Percentiles rank a stretch among this genome's conserved stretches.
These are phyloP conservation scores for Neurospora sp. DNA, from an alignment of 495 filamentous ascomycete species.

Conservation along the genomic window DNA sequence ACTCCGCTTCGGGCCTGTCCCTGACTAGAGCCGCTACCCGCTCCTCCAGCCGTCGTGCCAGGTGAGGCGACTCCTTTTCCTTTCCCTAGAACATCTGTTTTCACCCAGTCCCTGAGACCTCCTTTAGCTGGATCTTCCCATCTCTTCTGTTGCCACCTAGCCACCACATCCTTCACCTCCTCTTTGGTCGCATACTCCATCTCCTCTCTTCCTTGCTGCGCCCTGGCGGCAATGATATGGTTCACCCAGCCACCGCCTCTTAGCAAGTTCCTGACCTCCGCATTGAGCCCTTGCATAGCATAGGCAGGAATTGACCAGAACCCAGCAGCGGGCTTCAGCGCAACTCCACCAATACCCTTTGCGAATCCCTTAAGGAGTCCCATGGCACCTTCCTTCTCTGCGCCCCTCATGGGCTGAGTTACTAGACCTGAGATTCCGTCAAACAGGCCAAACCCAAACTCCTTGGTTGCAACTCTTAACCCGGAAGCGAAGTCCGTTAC, in stretches of 20 bases:
- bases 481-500: constrained; percentile 62
- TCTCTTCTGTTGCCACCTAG: constrained; percentile 44
- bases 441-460: constrained; percentile 57
- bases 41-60: constrained; percentile 22
- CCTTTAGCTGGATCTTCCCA: constrained; percentile 6
- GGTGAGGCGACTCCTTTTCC: neutral
- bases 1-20: neutral
- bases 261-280: constrained; percentile 55
- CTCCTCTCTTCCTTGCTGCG: constrained; percentile 61
- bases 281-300: constrained; percentile 64
- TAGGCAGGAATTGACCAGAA: constrained; percentile 63
- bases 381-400: constrained; percentile 54
- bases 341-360: constrained; percentile 61
- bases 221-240: constrained; percentile 63
- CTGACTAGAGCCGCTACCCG: constrained; percentile 5
- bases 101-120: neutral
- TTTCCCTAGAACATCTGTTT: constrained; percentile 8
- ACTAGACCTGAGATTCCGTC: constrained; percentile 64
- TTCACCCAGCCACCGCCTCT: constrained; percentile 49
- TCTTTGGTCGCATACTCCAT: constrained; percentile 32
- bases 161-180: constrained; percentile 48
- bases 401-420: constrained; percentile 57
- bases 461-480: constrained; percentile 53
- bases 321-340: constrained; percentile 59
- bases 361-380: constrained; percentile 69